phyloP scores from a whole-genome alignment of 1,284 basidiomycete genomes.

The Apiotrichum gracile region DNA sequence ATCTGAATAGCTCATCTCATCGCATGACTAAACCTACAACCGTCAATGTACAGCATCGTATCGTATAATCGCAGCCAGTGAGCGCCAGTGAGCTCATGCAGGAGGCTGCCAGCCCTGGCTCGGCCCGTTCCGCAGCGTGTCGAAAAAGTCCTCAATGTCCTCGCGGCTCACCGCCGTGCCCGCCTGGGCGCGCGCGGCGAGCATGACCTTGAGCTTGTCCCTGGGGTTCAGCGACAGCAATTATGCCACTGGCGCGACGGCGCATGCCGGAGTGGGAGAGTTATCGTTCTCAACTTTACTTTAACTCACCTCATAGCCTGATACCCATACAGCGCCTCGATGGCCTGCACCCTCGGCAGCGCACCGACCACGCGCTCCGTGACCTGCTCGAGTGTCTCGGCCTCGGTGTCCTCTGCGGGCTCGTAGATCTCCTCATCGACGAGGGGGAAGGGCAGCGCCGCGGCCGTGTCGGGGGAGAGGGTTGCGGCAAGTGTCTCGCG shows the following conservation, averaged over 20 bases:
- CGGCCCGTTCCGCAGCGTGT: slow-evolving; percentile 14
- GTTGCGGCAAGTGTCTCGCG: slow-evolving; percentile 20
- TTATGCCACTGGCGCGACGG: neutral
- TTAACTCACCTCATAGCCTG: slow-evolving; percentile 40
- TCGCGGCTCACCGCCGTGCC: slow-evolving; percentile 33
- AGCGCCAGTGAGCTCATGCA: too few relatives aligned
- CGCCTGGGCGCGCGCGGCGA: slow-evolving; percentile 22
- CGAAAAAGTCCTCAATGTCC: slow-evolving; percentile 40
- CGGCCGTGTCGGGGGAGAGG: slow-evolving; percentile 20
- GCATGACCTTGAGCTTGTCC: slow-evolving; percentile 35
- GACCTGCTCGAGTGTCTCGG: slow-evolving; percentile 41
- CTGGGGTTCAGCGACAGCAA: slow-evolving; percentile 11
- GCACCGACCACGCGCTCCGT: slow-evolving; percentile 32
- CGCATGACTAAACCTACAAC: neutral
- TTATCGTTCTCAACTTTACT: neutral
- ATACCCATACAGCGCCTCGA: slow-evolving; percentile 44
- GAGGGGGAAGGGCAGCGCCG: slow-evolving; percentile 37
- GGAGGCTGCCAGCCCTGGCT: too few relatives aligned
- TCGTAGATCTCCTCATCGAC: slow-evolving; percentile 44
- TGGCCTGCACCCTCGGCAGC: slow-evolving; percentile 43
- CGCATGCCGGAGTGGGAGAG: neutral
- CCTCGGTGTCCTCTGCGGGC: slow-evolving; percentile 34
- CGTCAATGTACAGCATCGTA: too few relatives aligned
- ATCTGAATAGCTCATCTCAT: too few relatives aligned
- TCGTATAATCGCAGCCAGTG: too few relatives aligned